Percentiles rank a stretch among this genome's conserved stretches.
These are phyloP conservation scores for Citrus unshiu DNA, from an alignment of 345 rosid genomes.

Conservation along the genomic window DNA sequence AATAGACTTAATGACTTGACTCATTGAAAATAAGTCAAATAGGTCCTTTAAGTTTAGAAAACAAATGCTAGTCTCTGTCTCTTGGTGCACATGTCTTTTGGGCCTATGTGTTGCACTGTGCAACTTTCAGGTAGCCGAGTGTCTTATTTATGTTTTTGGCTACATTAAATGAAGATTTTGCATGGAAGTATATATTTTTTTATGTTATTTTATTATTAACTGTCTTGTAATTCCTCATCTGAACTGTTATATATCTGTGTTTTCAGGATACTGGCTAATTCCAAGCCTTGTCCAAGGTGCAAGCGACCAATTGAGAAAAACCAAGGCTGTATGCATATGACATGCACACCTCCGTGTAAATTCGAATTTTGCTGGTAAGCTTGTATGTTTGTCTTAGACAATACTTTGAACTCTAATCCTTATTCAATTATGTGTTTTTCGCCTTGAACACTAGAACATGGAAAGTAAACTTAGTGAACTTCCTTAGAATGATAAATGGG, in stretches of 20 bases:
- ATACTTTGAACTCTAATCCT: neutral
- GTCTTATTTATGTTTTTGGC: neutral
- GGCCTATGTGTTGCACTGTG: neutral
- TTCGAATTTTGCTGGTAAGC: constrained; percentile 76
- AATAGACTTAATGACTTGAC: no score
- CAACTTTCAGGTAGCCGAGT: neutral
- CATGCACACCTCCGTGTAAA: constrained; percentile 86
- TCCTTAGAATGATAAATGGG: neutral
- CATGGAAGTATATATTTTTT: neutral
- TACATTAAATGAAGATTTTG: neutral
- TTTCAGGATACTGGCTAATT: constrained; percentile 71
- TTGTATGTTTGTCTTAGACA: neutral
- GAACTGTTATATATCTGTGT: constrained; percentile 2
- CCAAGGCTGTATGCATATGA: constrained; percentile 91
- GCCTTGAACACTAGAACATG: neutral
- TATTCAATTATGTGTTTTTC: neutral
- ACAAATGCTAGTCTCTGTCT: neutral
- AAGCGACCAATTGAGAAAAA: constrained; percentile 80
- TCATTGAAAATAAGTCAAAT: no score
- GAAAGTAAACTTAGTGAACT: neutral
- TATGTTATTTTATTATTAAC: neutral
- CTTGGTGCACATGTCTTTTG: neutral
- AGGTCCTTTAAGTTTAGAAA: no score
- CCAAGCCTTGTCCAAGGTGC: constrained; percentile 82
- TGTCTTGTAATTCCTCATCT: neutral